Base-by-base conservation (phyloP, 1,284 basidiomycete species). In the Ceratobasidium sp. region DNA sequence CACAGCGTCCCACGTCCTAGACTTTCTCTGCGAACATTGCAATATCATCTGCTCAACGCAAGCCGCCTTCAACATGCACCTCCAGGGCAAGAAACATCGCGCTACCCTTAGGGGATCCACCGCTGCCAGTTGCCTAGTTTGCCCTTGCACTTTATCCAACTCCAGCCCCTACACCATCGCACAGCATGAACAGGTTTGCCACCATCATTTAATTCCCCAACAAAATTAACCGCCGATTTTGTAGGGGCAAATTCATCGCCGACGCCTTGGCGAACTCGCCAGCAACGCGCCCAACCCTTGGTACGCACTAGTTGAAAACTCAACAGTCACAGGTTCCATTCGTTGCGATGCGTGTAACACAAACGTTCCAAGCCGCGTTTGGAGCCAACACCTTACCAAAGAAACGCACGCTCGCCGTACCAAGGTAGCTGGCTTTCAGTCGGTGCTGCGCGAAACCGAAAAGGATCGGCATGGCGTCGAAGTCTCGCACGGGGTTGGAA, bases 381-480 rank as follows among this genome's bases (percentile, higher is more conserved):
- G 85, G 86, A 52, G 76, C 2, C 49, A 44, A 13, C 62, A 70
- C 0, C 87, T 88, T 78, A 49, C 81, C 3, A 76, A 67, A 0
- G 78, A 77, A 4, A 19, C 65, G 0, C 80, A 78, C 46, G 88
- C 89, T 79, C 79, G 78, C 37, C 81, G 81, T 6, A 83, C 83
- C 32, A 84, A 85, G 78, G 76, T 83, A 79, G 76, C 84, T 0
- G 78, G 81, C 5, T 86, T 85, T 76, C 83, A 82, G 56, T 80
- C 82, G 17, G 85, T 82, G 0, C 73, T 87, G 11, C 85, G 86
- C 6, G 86, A 87, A 44, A 85, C 86, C 0, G 85, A 86, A 75
- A 84, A 84, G 71, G 86, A 88, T 76, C 87, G 87, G 59, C 82
- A 87, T 62, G 85, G 84, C 0, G 80, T 88, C 17, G 77, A 79